Base-by-base conservation (phyloP, 768 basidiomycete genomes). In the Lanmaoa rubissima region DNA sequence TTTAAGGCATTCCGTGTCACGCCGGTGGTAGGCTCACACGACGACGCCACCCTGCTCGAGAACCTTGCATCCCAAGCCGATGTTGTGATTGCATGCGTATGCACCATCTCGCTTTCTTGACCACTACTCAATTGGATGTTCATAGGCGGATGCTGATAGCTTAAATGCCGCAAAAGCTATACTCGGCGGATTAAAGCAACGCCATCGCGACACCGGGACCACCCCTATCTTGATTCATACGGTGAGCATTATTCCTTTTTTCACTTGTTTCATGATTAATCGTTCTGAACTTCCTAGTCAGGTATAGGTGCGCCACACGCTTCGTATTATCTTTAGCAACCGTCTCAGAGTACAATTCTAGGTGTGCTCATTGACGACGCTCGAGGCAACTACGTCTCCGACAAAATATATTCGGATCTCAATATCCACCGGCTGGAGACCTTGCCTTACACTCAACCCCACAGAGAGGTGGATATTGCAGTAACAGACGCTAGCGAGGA, bases 181-280 rank as follows among this genome's bases (percentile, higher is more conserved):
- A 10, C 68, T 87, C 47, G 67, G 63, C 7, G 84, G 86, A 5
- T 58, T 83, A 63, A 81, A 78, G 69, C 75, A 74, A 53, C 69
- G 76, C 19, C 68, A 77, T 56, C 70, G 74, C 14, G 62, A 65
- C 26, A 78, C 78, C 2, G 76, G 76, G 6, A 68, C 62, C 2
- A 61, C 68, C 11, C 76, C 83, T 13, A 73, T 76, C 48, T 75
- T 82, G 41, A 85, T 88, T 41, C 82, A 88, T 65, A 86, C 84
- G 0, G 85, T 85, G 58, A 53, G 82, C 64, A n/a, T 45, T 21
- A 16, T 47, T 7, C 16, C 39, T 5, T 36, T 28, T 41, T 8
- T 21, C 24, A 19, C 44, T 9, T 47, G 54, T 48, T 53, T 59
- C 42, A 28, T 21, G 16, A 21, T 59, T 54, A 59, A 71, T 59